Evolutionary conservation across 371 early-diverging fungal species (phyloP).

Genomic region (Basidiobolus heterosporus): DNA sequence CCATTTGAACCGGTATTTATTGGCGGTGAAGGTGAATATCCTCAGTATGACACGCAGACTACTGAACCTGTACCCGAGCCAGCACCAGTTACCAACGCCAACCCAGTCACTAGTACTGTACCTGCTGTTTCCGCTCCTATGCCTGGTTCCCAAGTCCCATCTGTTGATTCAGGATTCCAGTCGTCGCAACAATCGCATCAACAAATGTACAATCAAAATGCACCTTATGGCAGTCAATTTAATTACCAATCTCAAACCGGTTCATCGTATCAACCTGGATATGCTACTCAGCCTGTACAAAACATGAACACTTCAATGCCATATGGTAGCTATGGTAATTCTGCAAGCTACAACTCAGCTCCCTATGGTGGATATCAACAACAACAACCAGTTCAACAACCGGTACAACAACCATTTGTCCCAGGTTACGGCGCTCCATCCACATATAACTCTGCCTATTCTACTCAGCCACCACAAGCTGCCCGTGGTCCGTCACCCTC

Average conservation of each 20-base stretch:
- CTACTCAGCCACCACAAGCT: conserved; percentile 10
- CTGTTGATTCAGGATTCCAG: conserved; percentile 6
- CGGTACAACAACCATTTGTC: conserved; percentile 6
- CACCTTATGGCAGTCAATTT: conserved; percentile 1
- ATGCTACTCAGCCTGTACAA: conserved; percentile 10
- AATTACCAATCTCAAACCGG: not conserved
- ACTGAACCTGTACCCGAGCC: not conserved
- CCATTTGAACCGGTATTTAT: conserved; percentile 44
- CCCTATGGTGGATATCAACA: conserved; percentile 3
- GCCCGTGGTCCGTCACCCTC: conserved; percentile 11
- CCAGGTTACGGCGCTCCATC: conserved; percentile 10
- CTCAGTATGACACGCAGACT: conserved; percentile 1
- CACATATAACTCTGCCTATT: conserved; percentile 1
- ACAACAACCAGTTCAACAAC: conserved; percentile 10
- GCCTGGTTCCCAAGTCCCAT: conserved; percentile 3
- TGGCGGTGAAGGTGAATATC: conserved; percentile 13
- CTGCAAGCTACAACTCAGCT: not conserved
- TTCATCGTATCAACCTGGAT: not conserved
- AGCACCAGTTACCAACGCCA: not conserved
- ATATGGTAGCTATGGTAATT: conserved; percentile 1
- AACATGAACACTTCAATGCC: not conserved
- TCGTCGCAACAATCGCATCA: conserved; percentile 7
- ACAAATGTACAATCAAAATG: conserved; percentile 10
- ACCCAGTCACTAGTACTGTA: conserved; percentile 1
- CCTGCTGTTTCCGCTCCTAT: conserved; percentile 4